Evolutionary conservation across 2,329 filamentous ascomycete species (phyloP), one percentile per base, ranked within the genome.

Genomic region (Talaromyces sp.): DNA sequence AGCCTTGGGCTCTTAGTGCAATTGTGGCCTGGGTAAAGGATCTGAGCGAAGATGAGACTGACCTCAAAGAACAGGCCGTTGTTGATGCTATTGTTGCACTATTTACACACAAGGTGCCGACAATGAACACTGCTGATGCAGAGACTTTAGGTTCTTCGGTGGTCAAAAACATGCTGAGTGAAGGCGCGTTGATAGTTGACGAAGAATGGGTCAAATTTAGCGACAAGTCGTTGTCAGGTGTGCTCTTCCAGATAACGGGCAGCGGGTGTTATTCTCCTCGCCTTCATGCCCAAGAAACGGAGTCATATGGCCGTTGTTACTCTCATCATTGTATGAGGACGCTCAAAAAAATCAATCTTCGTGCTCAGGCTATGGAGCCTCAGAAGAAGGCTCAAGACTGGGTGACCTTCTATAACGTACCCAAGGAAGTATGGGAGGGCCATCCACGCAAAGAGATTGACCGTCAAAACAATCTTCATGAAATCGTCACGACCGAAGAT

Each of bases 191-290:
- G 37, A 82, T 96, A 5, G 89, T 89, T 14, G 94, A 97, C 39
- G 95, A 99, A 76, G 96, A 99, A 80, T 99, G 96, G 95, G 90
- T 99, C 69, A 97, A 96, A 74, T 93, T 98, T 74, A 90, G 92
- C 7, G 83, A 86, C 1, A 92, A 90, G 7, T 86, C 85, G 27
- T 87, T 98, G 72, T 93, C 91, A 24, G 96, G 95, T 64, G 93
- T 99, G 4, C 82, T 99, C 52, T 97, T 91, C 84, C 96, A 99
- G 76, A 82, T 99, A 58, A 97, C 93, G 3, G 93, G 93, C 7
- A 87, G 87, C 24, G 95, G 95, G 14, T 99, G 95, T 75, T 99
- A 99, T 76, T 89, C 94, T 3, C 87, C 92, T 0, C 91, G 89
- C 72, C 78, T 98, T 9, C 95, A 99, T 75, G 79, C 84, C 37